Evolutionary conservation across 2,329 filamentous ascomycete species (phyloP), one percentile per base, ranked within the genome.

Genomic region (Teratosphaeria pseudoeucalypti): DNA sequence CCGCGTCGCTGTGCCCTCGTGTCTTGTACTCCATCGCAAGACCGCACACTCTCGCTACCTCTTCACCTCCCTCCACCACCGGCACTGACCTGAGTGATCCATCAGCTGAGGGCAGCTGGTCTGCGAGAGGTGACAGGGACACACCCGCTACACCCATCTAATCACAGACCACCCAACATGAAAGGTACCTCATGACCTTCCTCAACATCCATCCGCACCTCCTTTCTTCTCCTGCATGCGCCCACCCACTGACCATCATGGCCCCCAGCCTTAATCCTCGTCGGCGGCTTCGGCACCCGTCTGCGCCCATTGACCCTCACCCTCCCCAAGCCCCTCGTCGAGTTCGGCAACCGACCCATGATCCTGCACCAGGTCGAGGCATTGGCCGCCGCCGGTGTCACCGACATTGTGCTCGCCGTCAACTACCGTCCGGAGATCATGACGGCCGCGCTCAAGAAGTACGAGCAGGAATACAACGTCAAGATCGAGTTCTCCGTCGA

Each of bases 281-380:
- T 97, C 78, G 94, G 94, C 80, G 94, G 92, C 77, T 99, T 96
- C 78, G 92, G 92, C 80, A 99, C 92, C 77, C 92, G 92, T 78
- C 88, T 99, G 72, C 89, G 92, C 75, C 92, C 92, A 81, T 85
- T 97, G 74, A 99, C 92, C 70, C 85, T 99, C 73, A 96, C 94
- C 57, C 89, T 96, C 67, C 92, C 92, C 63, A 99, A 97, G 79
- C 92, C 94, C 66, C 84, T 99, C 68, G 94, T 99, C 72, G 92
- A 99, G 79, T 99, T 99, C 73, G 91, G 85, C 73, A 99, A 99
- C 84, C 92, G 94, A 79, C 94, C 92, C 74, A 99, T 99, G 92
- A 97, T 99, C 76, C 83, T 95, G 72, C 92, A 97, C 79, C 92
- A 99, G 79, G 90, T 99, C 70, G 91, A 96, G 79, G 91, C 90